Conservation (phyloP, 208 protist species). For the Trypanosoma caninum region DNA sequence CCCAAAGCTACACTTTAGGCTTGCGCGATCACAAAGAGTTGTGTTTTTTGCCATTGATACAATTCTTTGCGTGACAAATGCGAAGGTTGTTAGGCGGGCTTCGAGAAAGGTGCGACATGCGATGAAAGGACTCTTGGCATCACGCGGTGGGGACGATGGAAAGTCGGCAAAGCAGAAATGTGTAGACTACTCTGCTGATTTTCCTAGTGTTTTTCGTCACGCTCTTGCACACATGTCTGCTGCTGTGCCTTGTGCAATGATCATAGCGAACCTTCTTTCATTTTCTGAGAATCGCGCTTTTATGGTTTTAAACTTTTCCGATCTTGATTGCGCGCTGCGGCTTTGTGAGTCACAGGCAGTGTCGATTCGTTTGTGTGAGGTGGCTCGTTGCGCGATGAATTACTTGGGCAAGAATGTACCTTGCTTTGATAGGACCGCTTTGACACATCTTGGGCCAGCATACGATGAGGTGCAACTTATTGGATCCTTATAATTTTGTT, state of each 20-base stretch:
- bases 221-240: conserved; percentile 3
- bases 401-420: conserved; percentile 20
- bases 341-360: conserved; percentile 13
- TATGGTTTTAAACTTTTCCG: conserved; percentile 9
- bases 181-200: neutral
- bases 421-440: neutral
- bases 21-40: conserved; percentile 15
- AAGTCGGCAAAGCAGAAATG: neutral
- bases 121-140: neutral
- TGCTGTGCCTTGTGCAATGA: conserved; percentile 10
- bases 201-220: neutral
- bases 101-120: conserved; percentile 1
- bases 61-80: neutral
- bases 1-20: conserved; percentile 22
- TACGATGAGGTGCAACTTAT: too few species aligned
- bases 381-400: conserved; percentile 5
- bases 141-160: neutral
- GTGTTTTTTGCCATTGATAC: conserved; percentile 18
- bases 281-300: conserved; percentile 18
- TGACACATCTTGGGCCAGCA: conserved; percentile 6
- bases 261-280: conserved; percentile 24
- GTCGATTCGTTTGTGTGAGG: conserved; percentile 13
- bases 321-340: conserved; percentile 9
- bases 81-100: neutral
- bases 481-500: too few species aligned